Base-by-base conservation (phyloP, 2,329 filamentous ascomycete species). In the Hirsutella thompsonii region DNA sequence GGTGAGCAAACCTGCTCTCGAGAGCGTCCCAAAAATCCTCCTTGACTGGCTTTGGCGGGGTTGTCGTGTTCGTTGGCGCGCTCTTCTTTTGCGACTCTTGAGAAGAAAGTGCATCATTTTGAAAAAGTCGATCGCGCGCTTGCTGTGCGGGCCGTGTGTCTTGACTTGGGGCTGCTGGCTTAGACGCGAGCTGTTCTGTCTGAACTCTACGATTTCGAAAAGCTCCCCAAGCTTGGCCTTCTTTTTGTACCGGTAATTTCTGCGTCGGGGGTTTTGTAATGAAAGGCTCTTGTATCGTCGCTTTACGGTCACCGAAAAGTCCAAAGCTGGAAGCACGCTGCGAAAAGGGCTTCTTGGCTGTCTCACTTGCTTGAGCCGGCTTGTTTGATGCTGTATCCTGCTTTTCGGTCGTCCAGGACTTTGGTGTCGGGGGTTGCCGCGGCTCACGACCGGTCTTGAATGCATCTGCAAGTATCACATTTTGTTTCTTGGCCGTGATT, bases 401-500 rank as follows among this genome's bases (percentile, higher is more conserved):
- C 30, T 32, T 39, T n/a, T 35, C 36, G 13, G 51, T 46, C n/a
- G 52, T 50, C 51, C 54, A 52, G 5, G 54, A 51, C 20, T 42
- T 46, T 3, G 56, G 53, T 4, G 55, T 53, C 20, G 47, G 45
- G 8, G 55, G 50, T 5, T 49, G 40, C 21, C 42, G 48, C n/a
- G 55, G 50, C 16, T 49, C 42, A 37, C 49, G 48, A 34, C 54
- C 49, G 36, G 52, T 49, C 38, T 50, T 58, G 46, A 61, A 54
- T n/a, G 57, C 56, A 29, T 60, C 51, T 3, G 57, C 56, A 29
- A 61, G 47, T 6, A 59, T 47, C 2, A 55, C 51, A 18, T 47
- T 56, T 11, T 55, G 57, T 36, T 52, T 42, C 33, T 44, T 40
- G 21, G 42, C 32, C 18, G 16, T 14, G 5, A 16, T 16, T 18